A percentile compares a stretch with the other conserved stretches of the same genome.
phyloP scores from a whole-genome alignment of 352 stramenopile genomes.

The Pythium brachiatum region DNA sequence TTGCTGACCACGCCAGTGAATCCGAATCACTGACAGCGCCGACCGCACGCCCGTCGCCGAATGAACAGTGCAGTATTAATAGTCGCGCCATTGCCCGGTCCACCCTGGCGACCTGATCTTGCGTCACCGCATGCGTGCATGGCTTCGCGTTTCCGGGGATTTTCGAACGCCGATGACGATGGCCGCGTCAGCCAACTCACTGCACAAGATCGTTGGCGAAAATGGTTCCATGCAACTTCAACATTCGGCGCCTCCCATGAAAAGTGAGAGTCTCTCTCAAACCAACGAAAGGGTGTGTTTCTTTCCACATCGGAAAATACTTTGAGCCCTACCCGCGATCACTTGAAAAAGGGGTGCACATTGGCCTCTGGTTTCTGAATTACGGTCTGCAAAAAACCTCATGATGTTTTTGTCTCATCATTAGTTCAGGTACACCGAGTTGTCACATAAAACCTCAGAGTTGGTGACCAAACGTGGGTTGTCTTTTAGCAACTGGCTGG shows the following conservation, averaged over 20 bases:
- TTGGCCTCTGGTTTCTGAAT: constrained; percentile 13
- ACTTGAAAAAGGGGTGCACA: constrained; percentile 16
- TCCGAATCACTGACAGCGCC: too few species aligned
- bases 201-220: neutral
- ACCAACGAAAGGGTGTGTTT: constrained; percentile 7
- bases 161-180: neutral
- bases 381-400: constrained; percentile 4
- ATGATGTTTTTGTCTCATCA: neutral
- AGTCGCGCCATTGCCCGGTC: neutral
- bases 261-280: neutral
- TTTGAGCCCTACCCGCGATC: constrained; percentile 24
- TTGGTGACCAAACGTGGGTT: neutral
- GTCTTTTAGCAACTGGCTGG: constrained; percentile 4
- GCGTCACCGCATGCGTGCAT: constrained; percentile 4
- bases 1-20: too few species aligned
- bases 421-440: neutral
- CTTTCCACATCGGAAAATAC: neutral
- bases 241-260: neutral
- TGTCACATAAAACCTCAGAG: constrained; percentile 10
- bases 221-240: constrained; percentile 2
- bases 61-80: neutral
- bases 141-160: neutral
- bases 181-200: neutral
- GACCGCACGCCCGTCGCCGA: neutral
- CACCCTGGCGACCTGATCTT: constrained; percentile 1